phyloP scores from a whole-genome alignment of 140 eudicot genomes.

The Stevia rebaudiana region DNA sequence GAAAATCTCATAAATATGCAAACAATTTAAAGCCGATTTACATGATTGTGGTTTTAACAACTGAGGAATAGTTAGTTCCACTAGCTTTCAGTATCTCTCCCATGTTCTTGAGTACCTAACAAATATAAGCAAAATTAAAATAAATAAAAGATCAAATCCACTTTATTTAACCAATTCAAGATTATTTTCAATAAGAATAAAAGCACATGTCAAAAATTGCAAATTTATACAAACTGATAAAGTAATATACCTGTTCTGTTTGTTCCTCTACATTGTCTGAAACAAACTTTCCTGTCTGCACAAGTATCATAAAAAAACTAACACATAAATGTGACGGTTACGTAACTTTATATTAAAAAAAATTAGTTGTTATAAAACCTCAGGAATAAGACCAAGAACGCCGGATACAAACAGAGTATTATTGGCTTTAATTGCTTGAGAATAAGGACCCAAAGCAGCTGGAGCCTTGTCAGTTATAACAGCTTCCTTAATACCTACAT shows the following conservation, averaged over 20 bases:
- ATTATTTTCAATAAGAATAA: neutral
- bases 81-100: slow-evolving; percentile 94
- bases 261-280: slow-evolving; percentile 84
- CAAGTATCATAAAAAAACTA: slow-evolving; percentile 13
- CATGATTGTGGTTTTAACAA: slow-evolving; percentile 94
- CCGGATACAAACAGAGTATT: slow-evolving; percentile 83
- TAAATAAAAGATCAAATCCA: neutral
- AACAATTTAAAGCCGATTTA: slow-evolving; percentile 14
- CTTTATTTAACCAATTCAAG: neutral
- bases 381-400: slow-evolving; percentile 84
- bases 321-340: neutral
- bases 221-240: neutral
- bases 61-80: slow-evolving; percentile 88
- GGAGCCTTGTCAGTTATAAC: slow-evolving; percentile 87
- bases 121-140: neutral
- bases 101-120: slow-evolving; percentile 85
- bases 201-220: neutral
- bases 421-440: slow-evolving; percentile 87
- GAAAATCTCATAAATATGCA: neutral
- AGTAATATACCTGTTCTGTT: slow-evolving; percentile 79
- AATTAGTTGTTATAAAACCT: slow-evolving; percentile 38
- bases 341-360: neutral
- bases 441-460: slow-evolving; percentile 91
- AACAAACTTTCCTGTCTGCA: slow-evolving; percentile 89
- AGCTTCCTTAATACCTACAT: slow-evolving; percentile 70